Evolutionary conservation across 371 early-diverging fungal genomes (phyloP).

Genomic region (Mortierella sp.): DNA sequence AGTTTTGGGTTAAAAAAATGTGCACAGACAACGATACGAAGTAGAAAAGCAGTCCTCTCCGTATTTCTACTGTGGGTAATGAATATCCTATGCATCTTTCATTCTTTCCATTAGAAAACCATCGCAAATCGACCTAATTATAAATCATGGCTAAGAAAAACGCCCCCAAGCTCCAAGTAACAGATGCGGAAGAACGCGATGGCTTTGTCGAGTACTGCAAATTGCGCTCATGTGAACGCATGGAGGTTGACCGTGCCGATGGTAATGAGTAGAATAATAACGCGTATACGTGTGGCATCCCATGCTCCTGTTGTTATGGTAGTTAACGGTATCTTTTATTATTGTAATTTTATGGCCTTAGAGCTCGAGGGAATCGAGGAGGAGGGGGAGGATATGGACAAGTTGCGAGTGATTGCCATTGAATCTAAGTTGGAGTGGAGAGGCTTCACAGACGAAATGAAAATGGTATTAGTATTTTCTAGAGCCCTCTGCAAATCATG

Average conservation of each 20-base stretch:
- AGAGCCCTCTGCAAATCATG: too few species aligned
- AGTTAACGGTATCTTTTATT: not conserved
- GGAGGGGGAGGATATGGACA: constrained; percentile 26
- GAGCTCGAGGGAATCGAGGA: constrained; percentile 41
- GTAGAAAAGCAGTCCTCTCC: not conserved
- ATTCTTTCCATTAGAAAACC: not conserved
- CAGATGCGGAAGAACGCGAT: constrained; percentile 52
- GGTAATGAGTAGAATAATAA: constrained; percentile 20
- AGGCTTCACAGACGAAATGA: constrained; percentile 53
- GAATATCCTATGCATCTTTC: not conserved
- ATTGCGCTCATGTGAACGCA: constrained; percentile 47
- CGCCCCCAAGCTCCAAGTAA: constrained; percentile 21
- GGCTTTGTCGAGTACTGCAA: constrained; percentile 56
- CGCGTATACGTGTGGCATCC: not conserved
- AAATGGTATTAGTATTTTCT: constrained; percentile 27
- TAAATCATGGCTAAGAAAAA: not conserved
- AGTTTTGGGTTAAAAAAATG: not conserved
- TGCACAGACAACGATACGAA: not conserved
- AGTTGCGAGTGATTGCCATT: constrained; percentile 49
- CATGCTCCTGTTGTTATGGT: not conserved
- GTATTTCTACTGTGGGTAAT: not conserved
- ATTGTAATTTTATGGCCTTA: not conserved
- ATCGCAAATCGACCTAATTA: not conserved
- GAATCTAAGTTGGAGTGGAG: constrained; percentile 56
- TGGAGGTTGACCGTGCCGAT: constrained; percentile 44